phyloP scores from a whole-genome alignment of 306 rosid genomes.

The Hippophae gyantsensis region DNA sequence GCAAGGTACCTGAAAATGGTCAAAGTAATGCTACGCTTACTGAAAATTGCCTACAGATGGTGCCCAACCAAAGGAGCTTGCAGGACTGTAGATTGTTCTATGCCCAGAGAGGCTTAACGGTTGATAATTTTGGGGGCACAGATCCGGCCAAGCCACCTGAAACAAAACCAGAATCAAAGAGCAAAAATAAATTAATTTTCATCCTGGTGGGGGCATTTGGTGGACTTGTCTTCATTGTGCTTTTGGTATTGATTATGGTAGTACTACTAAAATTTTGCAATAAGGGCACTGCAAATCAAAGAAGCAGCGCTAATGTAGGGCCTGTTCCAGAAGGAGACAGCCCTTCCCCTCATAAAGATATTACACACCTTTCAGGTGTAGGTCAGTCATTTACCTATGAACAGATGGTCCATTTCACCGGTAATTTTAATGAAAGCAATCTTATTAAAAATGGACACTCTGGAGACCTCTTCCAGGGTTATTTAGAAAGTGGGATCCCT shows the following conservation, averaged over 20 bases:
- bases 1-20: constrained; percentile 25
- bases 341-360: constrained; percentile 43
- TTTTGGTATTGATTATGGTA: constrained; percentile 42
- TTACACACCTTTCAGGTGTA: constrained; percentile 22
- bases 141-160: constrained; percentile 8
- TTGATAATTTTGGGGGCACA: constrained; percentile 23
- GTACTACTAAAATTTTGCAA: constrained; percentile 34
- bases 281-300: constrained; percentile 24
- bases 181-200: constrained; percentile 39
- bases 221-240: constrained; percentile 56
- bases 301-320: constrained; percentile 41
- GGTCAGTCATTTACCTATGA: constrained; percentile 63
- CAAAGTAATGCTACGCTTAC: constrained; percentile 30
- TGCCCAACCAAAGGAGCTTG: constrained; percentile 41
- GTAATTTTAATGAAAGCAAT: constrained; percentile 56
- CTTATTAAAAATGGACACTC: constrained; percentile 81
- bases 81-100: constrained; percentile 56
- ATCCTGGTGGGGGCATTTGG: constrained; percentile 67
- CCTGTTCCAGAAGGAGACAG: constrained; percentile 37
- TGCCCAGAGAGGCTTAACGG: constrained; percentile 22
- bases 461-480: constrained; percentile 65
- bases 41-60: constrained; percentile 51
- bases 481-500: constrained; percentile 41
- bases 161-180: constrained; percentile 11
- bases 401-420: constrained; percentile 49